Percentiles rank a stretch among this genome's conserved stretches.
phyloP scores from a whole-genome alignment of 768 basidiomycete species.

The Serendipita sp. region DNA sequence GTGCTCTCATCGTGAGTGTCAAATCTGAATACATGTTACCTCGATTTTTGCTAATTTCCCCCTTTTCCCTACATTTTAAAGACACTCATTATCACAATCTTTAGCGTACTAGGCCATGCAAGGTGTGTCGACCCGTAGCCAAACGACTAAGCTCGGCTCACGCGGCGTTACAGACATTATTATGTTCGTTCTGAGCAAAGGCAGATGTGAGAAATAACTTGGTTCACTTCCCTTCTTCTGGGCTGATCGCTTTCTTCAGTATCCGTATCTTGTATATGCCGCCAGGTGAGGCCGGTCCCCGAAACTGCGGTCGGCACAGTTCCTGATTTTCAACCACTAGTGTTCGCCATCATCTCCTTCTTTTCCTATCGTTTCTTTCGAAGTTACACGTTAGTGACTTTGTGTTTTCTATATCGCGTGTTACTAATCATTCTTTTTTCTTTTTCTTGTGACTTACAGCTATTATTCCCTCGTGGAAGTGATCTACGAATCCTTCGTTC shows the following conservation, averaged over 20 bases:
- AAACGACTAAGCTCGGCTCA: constrained; percentile 2
- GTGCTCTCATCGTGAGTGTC: constrained; percentile 34
- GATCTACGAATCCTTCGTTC: constrained; percentile 45
- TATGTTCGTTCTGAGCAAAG: constrained; percentile 56
- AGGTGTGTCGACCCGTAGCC: neutral
- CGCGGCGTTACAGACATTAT: constrained; percentile 33
- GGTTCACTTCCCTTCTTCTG: constrained; percentile 20
- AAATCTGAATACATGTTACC: constrained; percentile 4
- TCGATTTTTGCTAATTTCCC: neutral
- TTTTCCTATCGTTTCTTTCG: constrained; percentile 75
- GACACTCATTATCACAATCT: constrained; percentile 13
- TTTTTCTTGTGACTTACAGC: constrained; percentile 9
- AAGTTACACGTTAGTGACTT: constrained; percentile 46
- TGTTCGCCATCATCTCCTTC: constrained; percentile 72
- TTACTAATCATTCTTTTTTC: constrained; percentile 14
- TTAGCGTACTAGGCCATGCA: constrained; percentile 11
- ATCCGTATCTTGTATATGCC: constrained; percentile 78
- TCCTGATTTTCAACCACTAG: neutral
- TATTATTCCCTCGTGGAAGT: constrained; percentile 13
- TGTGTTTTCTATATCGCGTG: constrained; percentile 9
- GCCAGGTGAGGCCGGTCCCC: constrained; percentile 17
- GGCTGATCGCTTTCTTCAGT: constrained; percentile 4
- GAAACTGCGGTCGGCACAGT: neutral
- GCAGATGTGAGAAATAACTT: constrained; percentile 37
- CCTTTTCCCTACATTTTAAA: constrained; percentile 15